Base-by-base conservation (phyloP, 2,329 filamentous ascomycete species). In the Aureobasidium subglaciale region DNA sequence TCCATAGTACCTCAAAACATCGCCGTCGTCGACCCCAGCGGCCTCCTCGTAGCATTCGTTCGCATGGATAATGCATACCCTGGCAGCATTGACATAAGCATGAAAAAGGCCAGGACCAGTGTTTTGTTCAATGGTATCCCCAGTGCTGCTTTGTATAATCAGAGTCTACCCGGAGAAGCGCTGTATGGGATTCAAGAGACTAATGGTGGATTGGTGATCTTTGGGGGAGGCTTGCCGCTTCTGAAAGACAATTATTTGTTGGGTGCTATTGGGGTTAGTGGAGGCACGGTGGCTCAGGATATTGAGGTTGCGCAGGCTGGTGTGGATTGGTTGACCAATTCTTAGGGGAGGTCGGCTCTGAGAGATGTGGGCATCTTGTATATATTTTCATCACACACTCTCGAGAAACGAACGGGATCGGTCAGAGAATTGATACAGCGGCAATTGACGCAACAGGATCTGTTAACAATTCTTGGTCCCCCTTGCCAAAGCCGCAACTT, bases 31-130 rank as follows among this genome's bases (percentile, higher is more conserved):
- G 63, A 67, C 37, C 63, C 64, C 13, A 63, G 61, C 1, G 60
- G 59, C 22, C 59, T 61, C n/a, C 59, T 67, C 18, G 63, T 67
- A 29, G 65, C 62, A 5, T 65, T 67, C 58, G 56, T 65, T 13
- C 60, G 63, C 22, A 67, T 64, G 62, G 64, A 66, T 54, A 64
- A 65, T 52, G 61, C 64, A 24, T 65, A 59, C 53, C 61, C 65
- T 16, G 61, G 58, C 35, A 63, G 59, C 38, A 61, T 64, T 32
- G 63, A 66, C 50, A 65, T 67, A 35, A 60, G 56, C 40, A 63
- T 62, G 35, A 65, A 65, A 56, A 65, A 67, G 49, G 64, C 65
- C 9, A 61, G 63, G 43, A 65, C 63, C 1, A 61, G 63, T 5
- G 60, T 61, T 5, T 43, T 61, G 22, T 66, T 65, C 60, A 66